Percentiles rank a stretch among this genome's conserved stretches.
These are phyloP conservation scores for Xylaria palmicola DNA, from an alignment of 495 filamentous ascomycete genomes.

Conservation along the genomic window DNA sequence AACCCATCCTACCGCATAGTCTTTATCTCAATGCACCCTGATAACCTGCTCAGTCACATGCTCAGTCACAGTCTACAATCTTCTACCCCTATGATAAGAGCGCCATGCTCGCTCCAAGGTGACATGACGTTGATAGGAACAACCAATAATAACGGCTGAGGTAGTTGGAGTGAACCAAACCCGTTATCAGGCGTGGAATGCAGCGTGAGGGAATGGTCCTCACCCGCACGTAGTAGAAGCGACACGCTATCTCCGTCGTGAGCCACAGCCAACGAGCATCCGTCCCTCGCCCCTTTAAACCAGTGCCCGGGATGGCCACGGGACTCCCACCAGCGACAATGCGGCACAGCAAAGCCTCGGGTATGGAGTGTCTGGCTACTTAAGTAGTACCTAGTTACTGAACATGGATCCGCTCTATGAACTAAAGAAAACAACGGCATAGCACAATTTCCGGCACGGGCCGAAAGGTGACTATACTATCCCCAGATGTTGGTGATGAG, in stretches of 20 bases:
- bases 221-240: too few relatives aligned
- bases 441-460: neutral
- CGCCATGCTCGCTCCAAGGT: neutral
- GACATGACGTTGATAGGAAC: neutral
- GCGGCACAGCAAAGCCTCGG: neutral
- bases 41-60: neutral
- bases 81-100: neutral
- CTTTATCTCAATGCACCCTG: neutral
- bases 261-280: neutral
- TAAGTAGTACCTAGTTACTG: too few relatives aligned
- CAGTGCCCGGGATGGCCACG: neutral
- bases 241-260: neutral
- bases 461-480: neutral
- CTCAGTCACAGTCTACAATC: too few relatives aligned
- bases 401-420: too few relatives aligned
- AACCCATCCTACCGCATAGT: neutral
- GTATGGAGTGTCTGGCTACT: too few relatives aligned
- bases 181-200: neutral
- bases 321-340: neutral
- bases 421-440: neutral
- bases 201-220: neutral
- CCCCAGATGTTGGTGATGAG: constrained; percentile 8
- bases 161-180: neutral
- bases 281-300: neutral
- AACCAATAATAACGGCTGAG: neutral